Evolutionary conservation across 164 flowering plant species (phyloP), one percentile per base, ranked within the genome.

Genomic region (Stephania yunnanensis): DNA sequence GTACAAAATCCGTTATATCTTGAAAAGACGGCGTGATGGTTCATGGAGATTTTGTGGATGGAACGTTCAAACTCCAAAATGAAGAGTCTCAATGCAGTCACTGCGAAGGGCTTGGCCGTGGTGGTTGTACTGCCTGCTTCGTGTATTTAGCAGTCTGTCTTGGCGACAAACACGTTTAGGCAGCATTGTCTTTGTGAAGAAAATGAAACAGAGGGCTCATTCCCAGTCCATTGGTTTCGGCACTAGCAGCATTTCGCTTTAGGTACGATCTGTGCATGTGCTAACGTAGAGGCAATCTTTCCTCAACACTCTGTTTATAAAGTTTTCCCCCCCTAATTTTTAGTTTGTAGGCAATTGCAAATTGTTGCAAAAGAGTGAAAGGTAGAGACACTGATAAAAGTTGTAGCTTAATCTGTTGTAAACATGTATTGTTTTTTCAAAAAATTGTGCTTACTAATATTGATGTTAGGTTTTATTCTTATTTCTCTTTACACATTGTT

Each of bases 31-130:
- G 78, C 84, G 84, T 20, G 97, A 92, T 81, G 98, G 97, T 46
- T 86, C 93, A 3, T 95, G 99, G 98, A 89, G 82, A 80, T 92
- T 95, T 76, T 90, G 91, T 66, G 83, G 84, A 79, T 85, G 90
- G 72, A 84, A 83, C 70, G 78, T 92, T 75, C 86, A 82, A 71
- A 78, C 81, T 68, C 78, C 84, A 71, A 65, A 66, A n/a, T 80
- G 81, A 83, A 58, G 22, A 58, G 6, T 13, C 64, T 48, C 6
- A 12, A 58, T 58, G 17, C 58, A 52, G 17, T 10, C 2, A 1
- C 58, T 52, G 5, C 6, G 6, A 58, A 58, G 64, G 19, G 64
- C 6, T 13, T 58, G n/a, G 19, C 20, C n/a, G 19, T n/a, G n/a
- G 19, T n/a, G 6, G 64, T 58, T 58, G 13, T 58, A 58, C 20